These are phyloP conservation scores for Delonix regia DNA, from an alignment of 306 rosid genomes.

Conservation along the genomic window DNA sequence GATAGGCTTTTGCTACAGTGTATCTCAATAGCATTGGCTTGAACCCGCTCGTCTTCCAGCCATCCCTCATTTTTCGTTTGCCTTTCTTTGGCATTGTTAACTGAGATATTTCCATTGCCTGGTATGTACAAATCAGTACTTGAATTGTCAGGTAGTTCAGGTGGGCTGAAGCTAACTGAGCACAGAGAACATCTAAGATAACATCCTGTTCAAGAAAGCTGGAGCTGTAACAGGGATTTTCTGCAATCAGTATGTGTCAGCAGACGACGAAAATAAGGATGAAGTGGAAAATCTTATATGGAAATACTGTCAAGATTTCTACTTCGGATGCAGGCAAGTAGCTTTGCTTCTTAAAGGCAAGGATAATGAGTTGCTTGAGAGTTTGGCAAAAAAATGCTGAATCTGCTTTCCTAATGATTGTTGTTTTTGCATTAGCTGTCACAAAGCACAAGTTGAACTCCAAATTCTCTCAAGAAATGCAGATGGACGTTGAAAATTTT, in stretches of 20 bases:
- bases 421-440: constrained; percentile 78
- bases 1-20: constrained; percentile 66
- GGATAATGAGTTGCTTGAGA: constrained; percentile 53
- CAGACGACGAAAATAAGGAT: constrained; percentile 59
- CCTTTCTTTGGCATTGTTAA: constrained; percentile 69
- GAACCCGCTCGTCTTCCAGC: constrained; percentile 61
- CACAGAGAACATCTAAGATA: constrained; percentile 64
- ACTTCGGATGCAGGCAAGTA: constrained; percentile 64
- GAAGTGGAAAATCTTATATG: constrained; percentile 75
- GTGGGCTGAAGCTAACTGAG: constrained; percentile 46
- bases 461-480: constrained; percentile 54
- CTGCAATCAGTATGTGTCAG: constrained; percentile 74
- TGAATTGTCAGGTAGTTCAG: constrained; percentile 40
- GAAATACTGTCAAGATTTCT: constrained; percentile 69
- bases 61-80: constrained; percentile 61
- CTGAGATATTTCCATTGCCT: constrained; percentile 75
- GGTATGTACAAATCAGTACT: constrained; percentile 48
- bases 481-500: constrained; percentile 61
- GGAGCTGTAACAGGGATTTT: constrained; percentile 73
- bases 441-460: constrained; percentile 73
- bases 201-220: constrained; percentile 76
- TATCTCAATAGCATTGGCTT: constrained; percentile 65
- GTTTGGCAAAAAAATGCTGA: constrained; percentile 78
- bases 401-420: constrained; percentile 91
- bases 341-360: constrained; percentile 60